Evolutionary conservation across 805 yeast genomes (phyloP), one percentile per base, ranked within the genome.

Genomic region (Zygoascus biomembranicola): DNA sequence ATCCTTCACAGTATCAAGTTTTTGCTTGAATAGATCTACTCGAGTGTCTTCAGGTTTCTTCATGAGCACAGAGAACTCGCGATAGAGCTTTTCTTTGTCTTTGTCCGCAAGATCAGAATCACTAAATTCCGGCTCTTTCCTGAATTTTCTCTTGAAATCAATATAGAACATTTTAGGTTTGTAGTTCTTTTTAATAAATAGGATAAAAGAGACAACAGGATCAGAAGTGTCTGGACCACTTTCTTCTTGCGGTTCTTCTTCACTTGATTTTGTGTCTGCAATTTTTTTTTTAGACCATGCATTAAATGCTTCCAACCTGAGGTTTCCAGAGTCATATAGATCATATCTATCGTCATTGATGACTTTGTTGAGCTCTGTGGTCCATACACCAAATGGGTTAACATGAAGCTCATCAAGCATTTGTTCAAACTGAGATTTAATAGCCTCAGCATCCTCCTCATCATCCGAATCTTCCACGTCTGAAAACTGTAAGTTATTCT

Each of bases 361-460:
- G 0, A 81, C 57, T 49, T 69, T 69, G 11, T 62, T 58, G 10
- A 74, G 65, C 61, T 78, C 81, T 0, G 64, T 55, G 5, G 73
- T 74, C 84, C 84, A 81, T 0, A 75, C 59, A 1, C 75, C 67
- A 53, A 62, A 76, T 0, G 81, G 79, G 58, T 79, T 72, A 10
- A 77, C 55, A 0, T 63, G 28, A 20, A 60, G 46, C 9, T 61
- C 66, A 3, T 63, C 62, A 9, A 81, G 65, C 41, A 80, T 58
- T 8, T 61, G 55, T 5, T 61, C 52, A 57, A 79, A 79, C 32
- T 14, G 18, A 23, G 54, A 58, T 8, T n/a, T 35, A 13, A 55
- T 19, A 41, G 43, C 55, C n/a, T 16, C 51, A 6, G 47, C 58
- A 6, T 54, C 65, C 2, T 61, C 63, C 13, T 61, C 69, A 16